These are phyloP conservation scores for Aspergillus costaricaensis DNA, from an alignment of 2,329 filamentous ascomycete genomes.

Conservation along the genomic window DNA sequence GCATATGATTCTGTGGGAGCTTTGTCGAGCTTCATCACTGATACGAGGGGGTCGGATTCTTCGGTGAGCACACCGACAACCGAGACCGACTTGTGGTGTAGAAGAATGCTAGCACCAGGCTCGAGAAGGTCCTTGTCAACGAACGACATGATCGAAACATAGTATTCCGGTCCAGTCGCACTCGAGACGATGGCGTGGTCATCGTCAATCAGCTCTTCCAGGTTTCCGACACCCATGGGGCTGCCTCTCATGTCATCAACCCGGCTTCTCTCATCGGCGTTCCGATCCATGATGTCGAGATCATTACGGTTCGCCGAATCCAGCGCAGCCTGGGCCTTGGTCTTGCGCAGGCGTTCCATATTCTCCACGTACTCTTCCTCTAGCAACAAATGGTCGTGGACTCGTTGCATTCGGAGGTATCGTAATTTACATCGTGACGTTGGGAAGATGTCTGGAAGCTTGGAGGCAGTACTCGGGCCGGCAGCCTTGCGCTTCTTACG, in stretches of 20 bases:
- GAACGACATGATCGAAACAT: conserved; percentile 99
- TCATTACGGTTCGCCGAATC: conserved; percentile 61
- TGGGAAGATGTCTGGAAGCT: conserved; percentile 90
- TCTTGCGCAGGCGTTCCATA: conserved; percentile 91
- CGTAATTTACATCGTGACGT: conserved; percentile 97
- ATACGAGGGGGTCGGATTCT: conserved; percentile 91
- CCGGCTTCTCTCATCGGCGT: conserved; percentile 89
- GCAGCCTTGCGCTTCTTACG: conserved; percentile 98
- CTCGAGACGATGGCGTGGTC: conserved; percentile 98
- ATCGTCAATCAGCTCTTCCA: conserved; percentile 98
- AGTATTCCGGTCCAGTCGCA: conserved; percentile 96
- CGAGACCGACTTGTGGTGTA: conserved; percentile 97
- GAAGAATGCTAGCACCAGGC: conserved; percentile 88
- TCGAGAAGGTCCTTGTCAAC: conserved; percentile 98
- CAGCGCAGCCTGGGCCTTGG: conserved; percentile 69
- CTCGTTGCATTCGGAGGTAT: conserved; percentile 95
- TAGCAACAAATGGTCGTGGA: conserved; percentile 93
- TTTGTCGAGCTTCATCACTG: conserved; percentile 99
- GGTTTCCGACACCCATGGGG: conserved; percentile 95
- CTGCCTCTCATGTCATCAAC: conserved; percentile 99
- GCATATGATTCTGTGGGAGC: conserved; percentile 97
- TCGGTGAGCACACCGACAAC: conserved; percentile 97
- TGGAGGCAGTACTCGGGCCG: conserved; percentile 90
- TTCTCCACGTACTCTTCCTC: conserved; percentile 99
- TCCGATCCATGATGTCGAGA: conserved; percentile 76